Percentiles rank a stretch among this genome's conserved stretches.
phyloP scores from a whole-genome alignment of 768 basidiomycete species.

The Rhodotorula kratochvilovae region DNA sequence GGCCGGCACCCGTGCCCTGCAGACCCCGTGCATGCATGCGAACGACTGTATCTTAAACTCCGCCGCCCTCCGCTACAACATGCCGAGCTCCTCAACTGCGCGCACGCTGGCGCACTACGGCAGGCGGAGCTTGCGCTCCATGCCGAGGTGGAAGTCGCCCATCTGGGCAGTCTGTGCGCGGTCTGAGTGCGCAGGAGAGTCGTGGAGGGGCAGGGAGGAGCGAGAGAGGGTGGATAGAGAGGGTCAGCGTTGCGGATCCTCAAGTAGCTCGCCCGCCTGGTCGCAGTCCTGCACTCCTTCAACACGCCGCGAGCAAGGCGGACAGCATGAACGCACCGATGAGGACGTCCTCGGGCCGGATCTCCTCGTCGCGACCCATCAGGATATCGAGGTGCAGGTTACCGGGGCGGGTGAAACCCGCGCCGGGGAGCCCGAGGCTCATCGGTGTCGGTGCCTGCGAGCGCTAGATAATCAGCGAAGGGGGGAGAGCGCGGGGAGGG shows the following conservation, averaged over 20 bases:
- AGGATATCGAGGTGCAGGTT: slow-evolving; percentile 89
- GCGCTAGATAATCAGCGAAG: not conserved
- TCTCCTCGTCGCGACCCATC: slow-evolving; percentile 81
- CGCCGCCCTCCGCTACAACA: too few species aligned
- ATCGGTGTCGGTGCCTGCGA: slow-evolving; percentile 3
- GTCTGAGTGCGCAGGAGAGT: slow-evolving; percentile 49
- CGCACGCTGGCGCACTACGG: slow-evolving; percentile 7
- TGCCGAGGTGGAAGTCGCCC: slow-evolving; percentile 59
- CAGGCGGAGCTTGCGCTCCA: slow-evolving; percentile 57
- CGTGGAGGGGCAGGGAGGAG: not conserved
- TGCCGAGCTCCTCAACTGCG: too few species aligned
- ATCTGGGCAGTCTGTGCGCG: slow-evolving; percentile 55
- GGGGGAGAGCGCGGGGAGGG: not conserved
- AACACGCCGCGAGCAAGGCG: too few species aligned
- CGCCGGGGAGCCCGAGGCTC: not conserved
- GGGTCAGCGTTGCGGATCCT: too few species aligned
- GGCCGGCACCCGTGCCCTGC: too few species aligned
- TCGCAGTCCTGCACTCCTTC: not conserved
- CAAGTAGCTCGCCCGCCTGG: too few species aligned
- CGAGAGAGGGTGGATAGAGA: too few species aligned
- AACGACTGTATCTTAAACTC: too few species aligned
- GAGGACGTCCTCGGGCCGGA: slow-evolving; percentile 77
- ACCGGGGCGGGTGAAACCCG: slow-evolving; percentile 47
- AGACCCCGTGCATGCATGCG: too few species aligned
- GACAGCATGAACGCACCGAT: slow-evolving; percentile 54